Conservation (phyloP, 176 grass and related monocot genomes). For the Oryza officinalis region DNA sequence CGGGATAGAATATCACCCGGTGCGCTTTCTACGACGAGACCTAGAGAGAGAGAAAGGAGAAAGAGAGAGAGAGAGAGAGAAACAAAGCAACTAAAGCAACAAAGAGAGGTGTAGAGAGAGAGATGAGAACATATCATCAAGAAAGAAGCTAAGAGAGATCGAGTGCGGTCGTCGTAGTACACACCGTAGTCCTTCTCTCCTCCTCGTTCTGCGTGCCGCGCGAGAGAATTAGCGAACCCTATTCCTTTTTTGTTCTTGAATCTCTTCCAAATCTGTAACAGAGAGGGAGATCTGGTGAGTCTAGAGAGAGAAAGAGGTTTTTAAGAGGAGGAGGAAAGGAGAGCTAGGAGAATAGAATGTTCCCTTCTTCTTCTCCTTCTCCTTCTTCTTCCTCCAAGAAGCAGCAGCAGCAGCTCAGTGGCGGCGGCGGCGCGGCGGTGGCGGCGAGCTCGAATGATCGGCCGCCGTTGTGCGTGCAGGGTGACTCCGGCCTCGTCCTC, state of each 20-base stretch:
- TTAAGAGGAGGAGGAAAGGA: conserved; percentile 39
- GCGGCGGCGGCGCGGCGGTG: conserved; percentile 18
- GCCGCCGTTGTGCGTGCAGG: conserved; percentile 68
- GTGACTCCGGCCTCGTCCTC: conserved; percentile 92
- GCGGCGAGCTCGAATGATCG: conserved; percentile 62
- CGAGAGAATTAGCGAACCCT: conserved; percentile 63
- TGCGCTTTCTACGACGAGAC: conserved; percentile 43
- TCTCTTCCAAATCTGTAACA: conserved; percentile 77
- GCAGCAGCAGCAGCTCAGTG: conserved; percentile 23
- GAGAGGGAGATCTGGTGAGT: conserved; percentile 45
- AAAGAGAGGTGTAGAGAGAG: conserved; percentile 15
- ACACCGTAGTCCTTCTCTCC: neutral
- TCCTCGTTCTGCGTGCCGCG: conserved; percentile 42
- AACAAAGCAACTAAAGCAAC: conserved; percentile 50
- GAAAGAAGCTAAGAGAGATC: conserved; percentile 46
- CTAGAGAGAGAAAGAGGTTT: conserved; percentile 61
- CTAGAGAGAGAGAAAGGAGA: conserved; percentile 17
- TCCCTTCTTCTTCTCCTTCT: conserved; percentile 79
- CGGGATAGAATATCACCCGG: conserved; percentile 64
- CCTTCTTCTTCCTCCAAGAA: conserved; percentile 86
- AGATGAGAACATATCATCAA: conserved; percentile 42
- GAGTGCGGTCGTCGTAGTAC: conserved; percentile 34
- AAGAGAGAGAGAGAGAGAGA: conserved; percentile 25
- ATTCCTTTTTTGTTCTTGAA: conserved; percentile 98
- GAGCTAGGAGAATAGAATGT: conserved; percentile 67